Evolutionary conservation across 176 grass and related monocot genomes (phyloP), one percentile per base, ranked within the genome.

Genomic region (Oryza punctata): DNA sequence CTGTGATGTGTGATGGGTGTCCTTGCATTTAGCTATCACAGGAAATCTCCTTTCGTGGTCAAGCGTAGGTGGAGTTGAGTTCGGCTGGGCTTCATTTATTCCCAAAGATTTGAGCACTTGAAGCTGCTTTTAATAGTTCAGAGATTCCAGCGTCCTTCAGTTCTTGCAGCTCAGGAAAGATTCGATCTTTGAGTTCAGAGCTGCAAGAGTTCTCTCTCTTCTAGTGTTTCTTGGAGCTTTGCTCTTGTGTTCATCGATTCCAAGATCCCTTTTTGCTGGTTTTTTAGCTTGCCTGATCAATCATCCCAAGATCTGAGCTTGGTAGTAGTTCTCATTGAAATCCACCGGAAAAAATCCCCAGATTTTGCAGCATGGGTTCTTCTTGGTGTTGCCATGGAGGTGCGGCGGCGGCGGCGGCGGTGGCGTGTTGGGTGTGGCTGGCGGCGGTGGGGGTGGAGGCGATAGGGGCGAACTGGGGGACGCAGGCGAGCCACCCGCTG

Each of bases 391-490:
- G 67, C 67, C 32, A 66, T 61, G 88, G 67, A 43, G 57, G 43
- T 35, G 52, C 40, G 6, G 40, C 70, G 2, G 28, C 24, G 77
- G 67, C 14, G 45, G 87, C 29, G 12, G 47, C 9, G 60, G 43
- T 11, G 77, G 11, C 82, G 67, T 96, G 21, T 63, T 94, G 84
- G 87, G 54, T 90, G 77, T 90, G 79, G 60, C 54, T 85, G 68
- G 49, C 75, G 78, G 63, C 72, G 69, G 74, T 41, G 10, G 60
- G 84, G 37, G 93, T 94, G 28, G 85, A 74, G 11, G 93, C 91
- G 44, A 99, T 96, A 61, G 96, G 96, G 40, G 96, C 93, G 29
- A 99, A 99, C 90, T 99, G 96, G 96, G 96, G 96, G 47, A 96
- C 93, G 40, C 96, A 99, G 86, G 59, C 93, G 27, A 99, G 96